Evolutionary conservation across 2,329 filamentous ascomycete species (phyloP).

Genomic region (Harringtonia lauricola): DNA sequence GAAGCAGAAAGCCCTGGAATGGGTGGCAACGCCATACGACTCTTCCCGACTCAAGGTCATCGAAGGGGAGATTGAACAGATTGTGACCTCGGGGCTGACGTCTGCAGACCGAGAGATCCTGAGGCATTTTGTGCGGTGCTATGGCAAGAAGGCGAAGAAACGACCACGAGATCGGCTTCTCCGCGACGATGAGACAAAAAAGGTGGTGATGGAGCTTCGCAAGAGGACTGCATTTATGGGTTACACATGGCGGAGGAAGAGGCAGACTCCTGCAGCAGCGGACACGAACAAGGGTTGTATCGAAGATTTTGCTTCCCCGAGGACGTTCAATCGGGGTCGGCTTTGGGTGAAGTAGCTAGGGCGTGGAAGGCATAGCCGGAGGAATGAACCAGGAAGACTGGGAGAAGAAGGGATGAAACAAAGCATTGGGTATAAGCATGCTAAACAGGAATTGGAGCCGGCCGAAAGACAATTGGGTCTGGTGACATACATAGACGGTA

Average conservation of each 20-base stretch:
- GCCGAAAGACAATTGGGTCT: neutral
- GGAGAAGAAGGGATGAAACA: neutral
- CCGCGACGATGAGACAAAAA: constrained; percentile 57
- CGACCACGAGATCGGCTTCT: constrained; percentile 76
- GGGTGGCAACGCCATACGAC: constrained; percentile 37
- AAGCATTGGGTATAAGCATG: neutral
- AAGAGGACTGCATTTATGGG: constrained; percentile 79
- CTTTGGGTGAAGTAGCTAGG: constrained; percentile 9
- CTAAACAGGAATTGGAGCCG: too few species aligned
- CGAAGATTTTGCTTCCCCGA: constrained; percentile 8
- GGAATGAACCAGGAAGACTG: too few species aligned
- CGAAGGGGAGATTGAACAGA: constrained; percentile 34
- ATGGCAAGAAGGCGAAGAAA: constrained; percentile 58
- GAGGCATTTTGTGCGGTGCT: constrained; percentile 38
- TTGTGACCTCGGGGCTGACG: constrained; percentile 17
- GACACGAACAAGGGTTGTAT: neutral
- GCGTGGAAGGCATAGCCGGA: neutral
- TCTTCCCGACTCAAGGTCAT: constrained; percentile 34
- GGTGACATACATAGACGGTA: neutral
- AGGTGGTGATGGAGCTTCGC: constrained; percentile 63
- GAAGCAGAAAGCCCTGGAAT: constrained; percentile 31
- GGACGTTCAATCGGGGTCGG: constrained; percentile 12
- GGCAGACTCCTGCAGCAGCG: constrained; percentile 4
- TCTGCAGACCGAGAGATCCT: constrained; percentile 28
- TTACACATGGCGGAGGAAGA: constrained; percentile 66